Evolutionary conservation across 2,329 filamentous ascomycete genomes (phyloP).

Genomic region (Capronia epimyces): DNA sequence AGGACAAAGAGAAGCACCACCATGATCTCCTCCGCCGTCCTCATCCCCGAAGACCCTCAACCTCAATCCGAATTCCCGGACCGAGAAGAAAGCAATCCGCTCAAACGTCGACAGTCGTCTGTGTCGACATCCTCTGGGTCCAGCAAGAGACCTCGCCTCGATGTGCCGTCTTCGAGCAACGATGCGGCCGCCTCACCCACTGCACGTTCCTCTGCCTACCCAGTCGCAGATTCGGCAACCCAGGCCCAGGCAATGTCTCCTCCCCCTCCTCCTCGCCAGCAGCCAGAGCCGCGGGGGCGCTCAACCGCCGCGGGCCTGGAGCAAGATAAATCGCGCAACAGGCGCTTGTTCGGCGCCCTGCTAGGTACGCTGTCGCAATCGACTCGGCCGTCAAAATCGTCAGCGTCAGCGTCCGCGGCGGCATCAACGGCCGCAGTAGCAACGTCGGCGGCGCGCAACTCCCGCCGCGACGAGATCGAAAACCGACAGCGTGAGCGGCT

Average conservation of each 20-base stretch:
- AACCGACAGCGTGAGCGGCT: conserved; percentile 72
- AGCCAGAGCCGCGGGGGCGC: conserved; percentile 8
- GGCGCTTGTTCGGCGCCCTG: conserved; percentile 78
- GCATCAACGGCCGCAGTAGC: not conserved
- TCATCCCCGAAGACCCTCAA: conserved; percentile 30
- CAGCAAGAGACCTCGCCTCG: conserved; percentile 21
- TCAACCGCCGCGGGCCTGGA: conserved; percentile 37
- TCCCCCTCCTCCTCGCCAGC: conserved; percentile 11
- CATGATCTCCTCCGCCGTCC: conserved; percentile 36
- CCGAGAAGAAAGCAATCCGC: conserved; percentile 7
- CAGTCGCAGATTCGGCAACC: not conserved
- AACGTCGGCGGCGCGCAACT: conserved; percentile 54
- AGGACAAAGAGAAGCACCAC: conserved; percentile 3
- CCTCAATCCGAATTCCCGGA: not conserved
- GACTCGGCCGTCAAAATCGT: conserved; percentile 13
- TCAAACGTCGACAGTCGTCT: conserved; percentile 23
- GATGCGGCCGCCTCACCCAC: conserved; percentile 30
- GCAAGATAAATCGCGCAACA: conserved; percentile 79
- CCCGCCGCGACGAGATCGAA: conserved; percentile 70
- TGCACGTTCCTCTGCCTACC: not conserved
- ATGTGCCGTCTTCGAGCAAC: conserved; percentile 34
- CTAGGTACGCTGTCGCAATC: conserved; percentile 70
- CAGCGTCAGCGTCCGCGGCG: not conserved
- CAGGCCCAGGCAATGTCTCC: conserved; percentile 11
- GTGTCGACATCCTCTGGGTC: conserved; percentile 15